Evolutionary conservation across 2,329 filamentous ascomycete species (phyloP).

Genomic region (Trematosphaeria pertusa): DNA sequence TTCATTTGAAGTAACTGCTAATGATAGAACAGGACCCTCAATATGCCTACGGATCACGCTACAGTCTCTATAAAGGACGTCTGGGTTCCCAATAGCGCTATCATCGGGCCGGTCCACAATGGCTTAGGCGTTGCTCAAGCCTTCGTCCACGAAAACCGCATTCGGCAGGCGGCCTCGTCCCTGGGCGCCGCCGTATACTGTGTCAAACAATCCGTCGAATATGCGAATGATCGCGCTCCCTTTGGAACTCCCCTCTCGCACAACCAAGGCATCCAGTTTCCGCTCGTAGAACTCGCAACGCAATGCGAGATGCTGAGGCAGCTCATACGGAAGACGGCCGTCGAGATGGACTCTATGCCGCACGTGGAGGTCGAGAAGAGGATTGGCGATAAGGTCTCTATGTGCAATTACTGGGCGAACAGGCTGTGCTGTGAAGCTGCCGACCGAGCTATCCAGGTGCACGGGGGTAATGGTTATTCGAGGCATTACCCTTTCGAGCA

Average conservation of each 20-base stretch:
- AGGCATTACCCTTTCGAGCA: slow-evolving; percentile 68
- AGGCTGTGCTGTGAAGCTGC: slow-evolving; percentile 66
- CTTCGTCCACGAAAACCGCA: slow-evolving; percentile 71
- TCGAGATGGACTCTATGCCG: slow-evolving; percentile 66
- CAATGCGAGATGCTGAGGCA: slow-evolving; percentile 68
- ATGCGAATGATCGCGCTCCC: slow-evolving; percentile 61
- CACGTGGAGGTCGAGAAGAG: slow-evolving; percentile 63
- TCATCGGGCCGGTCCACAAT: slow-evolving; percentile 61
- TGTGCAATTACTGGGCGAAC: slow-evolving; percentile 73
- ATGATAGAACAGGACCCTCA: slow-evolving; percentile 59
- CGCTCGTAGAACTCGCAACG: slow-evolving; percentile 67
- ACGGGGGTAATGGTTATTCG: slow-evolving; percentile 66
- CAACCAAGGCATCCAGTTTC: slow-evolving; percentile 70
- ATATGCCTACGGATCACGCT: slow-evolving; percentile 72
- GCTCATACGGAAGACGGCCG: slow-evolving; percentile 66
- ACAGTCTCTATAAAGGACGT: slow-evolving; percentile 65
- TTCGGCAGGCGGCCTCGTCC: slow-evolving; percentile 68
- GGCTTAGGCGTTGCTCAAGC: slow-evolving; percentile 69
- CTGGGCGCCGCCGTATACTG: slow-evolving; percentile 67
- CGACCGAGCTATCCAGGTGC: slow-evolving; percentile 68
- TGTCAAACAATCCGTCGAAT: slow-evolving; percentile 63
- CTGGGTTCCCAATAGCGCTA: slow-evolving; percentile 60
- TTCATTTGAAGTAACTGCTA: background rate
- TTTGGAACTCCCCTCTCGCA: slow-evolving; percentile 64
- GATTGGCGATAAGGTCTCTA: slow-evolving; percentile 67